Conservation (phyloP, 495 filamentous ascomycete genomes). For the Tuber indicum region DNA sequence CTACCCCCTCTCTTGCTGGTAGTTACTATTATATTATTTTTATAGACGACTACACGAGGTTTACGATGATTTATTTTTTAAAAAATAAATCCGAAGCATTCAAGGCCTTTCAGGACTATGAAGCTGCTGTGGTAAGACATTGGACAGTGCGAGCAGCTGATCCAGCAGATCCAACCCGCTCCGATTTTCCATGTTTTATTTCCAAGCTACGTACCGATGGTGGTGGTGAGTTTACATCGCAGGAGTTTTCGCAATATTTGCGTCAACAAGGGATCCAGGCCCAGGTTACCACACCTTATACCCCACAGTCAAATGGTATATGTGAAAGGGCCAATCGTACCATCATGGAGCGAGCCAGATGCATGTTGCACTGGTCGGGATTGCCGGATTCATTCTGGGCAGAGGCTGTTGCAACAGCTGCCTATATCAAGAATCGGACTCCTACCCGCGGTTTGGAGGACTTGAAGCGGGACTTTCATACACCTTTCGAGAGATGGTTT, state of each 20-base stretch:
- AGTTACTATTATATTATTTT: no score
- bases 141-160: no score
- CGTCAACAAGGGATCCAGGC: background rate
- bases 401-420: background rate
- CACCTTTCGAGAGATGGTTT: background rate
- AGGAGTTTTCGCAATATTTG: no score
- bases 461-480: background rate
- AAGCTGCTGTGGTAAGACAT: no score
- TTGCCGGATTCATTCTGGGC: background rate
- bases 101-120: no score
- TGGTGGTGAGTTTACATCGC: no score
- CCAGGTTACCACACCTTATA: background rate
- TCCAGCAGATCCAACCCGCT: background rate
- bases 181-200: no score
- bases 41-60: no score
- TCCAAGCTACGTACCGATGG: no score
- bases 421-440: background rate
- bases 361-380: background rate
- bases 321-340: background rate
- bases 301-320: background rate
- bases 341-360: fast-evolving
- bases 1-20: no score
- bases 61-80: no score
- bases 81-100: no score
- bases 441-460: background rate